phyloP scores from a whole-genome alignment of 2,329 filamentous ascomycete genomes.

The Cryphonectria naterciae region DNA sequence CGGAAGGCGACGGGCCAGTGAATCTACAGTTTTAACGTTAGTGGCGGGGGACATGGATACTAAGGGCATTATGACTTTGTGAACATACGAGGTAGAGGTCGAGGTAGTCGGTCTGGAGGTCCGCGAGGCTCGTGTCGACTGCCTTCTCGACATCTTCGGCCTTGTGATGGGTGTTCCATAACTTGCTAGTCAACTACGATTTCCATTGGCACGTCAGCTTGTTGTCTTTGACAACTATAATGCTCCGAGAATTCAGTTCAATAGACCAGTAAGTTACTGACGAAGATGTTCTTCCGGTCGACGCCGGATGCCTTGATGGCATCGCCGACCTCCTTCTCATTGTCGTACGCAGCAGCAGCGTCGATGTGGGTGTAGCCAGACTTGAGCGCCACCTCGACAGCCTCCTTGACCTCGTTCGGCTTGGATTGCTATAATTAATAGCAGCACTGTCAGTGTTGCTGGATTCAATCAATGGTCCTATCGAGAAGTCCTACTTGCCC shows the following conservation, averaged over 20 bases:
- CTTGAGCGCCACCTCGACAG: conserved; percentile 46
- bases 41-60: neutral
- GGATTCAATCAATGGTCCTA: neutral
- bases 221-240: too few relatives aligned
- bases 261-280: conserved; percentile 7
- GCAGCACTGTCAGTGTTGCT: conserved; percentile 2
- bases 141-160: conserved; percentile 46
- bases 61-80: too few relatives aligned
- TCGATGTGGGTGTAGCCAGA: conserved; percentile 44
- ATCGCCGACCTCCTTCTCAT: conserved; percentile 40
- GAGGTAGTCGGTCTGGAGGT: conserved; percentile 49
- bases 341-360: conserved; percentile 43
- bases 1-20: conserved; percentile 49
- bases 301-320: conserved; percentile 42
- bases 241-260: too few relatives aligned
- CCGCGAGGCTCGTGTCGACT: conserved; percentile 46
- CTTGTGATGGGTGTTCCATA: conserved; percentile 57
- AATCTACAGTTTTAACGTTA: conserved; percentile 47
- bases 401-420: conserved; percentile 60
- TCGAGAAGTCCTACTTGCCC: conserved; percentile 12
- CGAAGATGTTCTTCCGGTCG: conserved; percentile 39
- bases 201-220: neutral
- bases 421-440: conserved; percentile 34
- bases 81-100: conserved; percentile 47
- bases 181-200: conserved; percentile 51